A percentile compares a stretch with the other conserved stretches of the same genome.
Conservation (phyloP, 345 rosid genomes). For the Dovyalis caffra region DNA sequence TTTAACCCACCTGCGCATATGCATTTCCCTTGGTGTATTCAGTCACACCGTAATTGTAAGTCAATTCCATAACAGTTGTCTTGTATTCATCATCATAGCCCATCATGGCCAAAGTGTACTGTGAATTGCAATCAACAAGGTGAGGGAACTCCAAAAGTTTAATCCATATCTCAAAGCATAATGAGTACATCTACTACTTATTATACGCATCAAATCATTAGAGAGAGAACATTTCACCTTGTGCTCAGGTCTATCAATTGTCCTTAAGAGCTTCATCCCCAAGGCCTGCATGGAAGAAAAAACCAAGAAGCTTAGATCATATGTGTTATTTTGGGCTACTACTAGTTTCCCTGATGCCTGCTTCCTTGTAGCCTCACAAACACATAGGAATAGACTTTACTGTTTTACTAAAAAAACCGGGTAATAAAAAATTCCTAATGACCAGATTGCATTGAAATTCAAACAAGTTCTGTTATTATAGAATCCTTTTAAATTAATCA, state of each 20-base stretch:
- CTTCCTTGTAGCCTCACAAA: neutral
- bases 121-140: constrained; percentile 13
- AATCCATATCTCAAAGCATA: neutral
- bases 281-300: constrained; percentile 54
- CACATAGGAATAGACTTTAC: no score
- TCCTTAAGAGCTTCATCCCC: constrained; percentile 81
- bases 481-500: no score
- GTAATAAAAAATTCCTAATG: neutral
- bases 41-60: constrained; percentile 78
- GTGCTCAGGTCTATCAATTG: constrained; percentile 64
- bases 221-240: constrained; percentile 45
- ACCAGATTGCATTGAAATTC: neutral
- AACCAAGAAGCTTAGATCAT: neutral
- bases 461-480: no score
- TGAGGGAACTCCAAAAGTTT: neutral
- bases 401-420: no score
- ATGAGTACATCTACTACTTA: neutral
- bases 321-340: neutral
- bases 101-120: constrained; percentile 87
- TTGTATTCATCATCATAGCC: constrained; percentile 83
- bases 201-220: neutral
- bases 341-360: neutral
- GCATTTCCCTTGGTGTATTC: constrained; percentile 94
- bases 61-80: constrained; percentile 80
- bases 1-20: constrained; percentile 67